phyloP scores from a whole-genome alignment of 768 basidiomycete species.

The Boletus reticuloceps region DNA sequence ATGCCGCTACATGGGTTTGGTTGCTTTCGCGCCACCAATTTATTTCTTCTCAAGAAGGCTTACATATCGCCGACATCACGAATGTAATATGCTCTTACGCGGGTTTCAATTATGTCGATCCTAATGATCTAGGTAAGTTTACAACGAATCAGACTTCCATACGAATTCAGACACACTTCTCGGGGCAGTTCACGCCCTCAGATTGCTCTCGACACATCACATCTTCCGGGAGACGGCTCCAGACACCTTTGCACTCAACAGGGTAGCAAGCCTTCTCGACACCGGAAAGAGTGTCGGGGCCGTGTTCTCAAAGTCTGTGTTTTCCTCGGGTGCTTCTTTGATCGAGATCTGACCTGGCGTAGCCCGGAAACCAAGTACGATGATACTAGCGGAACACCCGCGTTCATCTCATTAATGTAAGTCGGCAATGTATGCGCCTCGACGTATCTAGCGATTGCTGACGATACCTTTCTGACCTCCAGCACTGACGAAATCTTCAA shows the following conservation, averaged over 20 bases:
- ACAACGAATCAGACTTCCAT: not conserved
- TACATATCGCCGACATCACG: slow-evolving; percentile 24
- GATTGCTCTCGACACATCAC: slow-evolving; percentile 77
- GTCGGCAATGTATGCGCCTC: slow-evolving; percentile 20
- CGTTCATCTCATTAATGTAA: slow-evolving; percentile 68
- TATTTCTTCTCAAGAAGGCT: slow-evolving; percentile 5
- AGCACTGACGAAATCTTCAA: slow-evolving; percentile 80
- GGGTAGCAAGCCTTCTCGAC: slow-evolving; percentile 67
- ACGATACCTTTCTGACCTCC: not conserved
- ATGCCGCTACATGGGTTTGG: not conserved
- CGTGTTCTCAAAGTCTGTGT: slow-evolving; percentile 45
- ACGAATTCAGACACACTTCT: not conserved
- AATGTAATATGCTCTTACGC: slow-evolving; percentile 18
- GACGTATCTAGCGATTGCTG: not conserved
- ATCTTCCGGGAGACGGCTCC: slow-evolving; percentile 67
- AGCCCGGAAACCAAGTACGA: slow-evolving; percentile 67
- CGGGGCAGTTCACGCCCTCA: slow-evolving; percentile 61
- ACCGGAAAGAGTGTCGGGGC: slow-evolving; percentile 56
- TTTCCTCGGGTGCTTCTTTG: not conserved
- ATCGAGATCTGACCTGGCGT: not conserved
- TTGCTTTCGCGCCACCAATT: not conserved
- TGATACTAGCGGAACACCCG: slow-evolving; percentile 62
- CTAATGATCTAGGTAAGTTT: slow-evolving; percentile 16
- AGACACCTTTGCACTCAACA: slow-evolving; percentile 70
- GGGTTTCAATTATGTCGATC: slow-evolving; percentile 16